These are phyloP conservation scores for Papiliotrema flavescens DNA, from an alignment of 1,284 basidiomycete genomes.

Conservation along the genomic window DNA sequence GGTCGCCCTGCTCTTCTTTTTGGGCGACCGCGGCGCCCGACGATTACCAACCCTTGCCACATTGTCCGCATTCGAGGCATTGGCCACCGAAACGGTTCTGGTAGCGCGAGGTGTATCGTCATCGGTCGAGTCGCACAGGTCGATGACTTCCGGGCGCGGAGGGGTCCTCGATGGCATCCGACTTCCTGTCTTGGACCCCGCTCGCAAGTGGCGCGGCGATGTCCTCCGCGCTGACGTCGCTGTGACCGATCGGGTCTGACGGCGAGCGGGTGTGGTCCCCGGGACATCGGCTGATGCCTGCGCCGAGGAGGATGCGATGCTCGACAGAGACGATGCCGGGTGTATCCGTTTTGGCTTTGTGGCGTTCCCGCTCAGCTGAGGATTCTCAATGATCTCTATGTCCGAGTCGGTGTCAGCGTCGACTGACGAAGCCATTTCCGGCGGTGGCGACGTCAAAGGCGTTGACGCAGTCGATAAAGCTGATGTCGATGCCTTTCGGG, in stretches of 20 bases:
- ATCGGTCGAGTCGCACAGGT: conserved; percentile 12
- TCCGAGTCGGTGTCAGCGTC: background rate
- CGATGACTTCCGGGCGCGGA: conserved; percentile 8
- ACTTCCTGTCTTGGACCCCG: background rate
- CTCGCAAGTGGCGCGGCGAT: background rate
- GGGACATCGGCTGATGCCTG: background rate
- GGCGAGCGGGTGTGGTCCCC: background rate
- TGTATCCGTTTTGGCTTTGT: background rate
- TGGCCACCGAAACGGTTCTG: background rate
- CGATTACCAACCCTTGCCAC: background rate
- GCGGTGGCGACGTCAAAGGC: background rate
- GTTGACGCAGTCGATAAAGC: background rate
- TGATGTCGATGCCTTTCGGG: background rate
- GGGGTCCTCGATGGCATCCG: background rate
- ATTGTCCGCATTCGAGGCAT: background rate
- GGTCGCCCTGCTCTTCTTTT: conserved; percentile 1
- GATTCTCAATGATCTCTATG: background rate
- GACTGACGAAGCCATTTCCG: background rate
- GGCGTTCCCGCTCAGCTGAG: background rate
- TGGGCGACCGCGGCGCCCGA: background rate
- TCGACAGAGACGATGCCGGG: conserved; percentile 2
- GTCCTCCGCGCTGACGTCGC: background rate
- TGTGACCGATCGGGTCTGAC: background rate
- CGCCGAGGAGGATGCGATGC: background rate
- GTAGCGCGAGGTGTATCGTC: conserved; percentile 3